Evolutionary conservation across 148 eudicot species (phyloP).

Genomic region (Mesembryanthemum crystallinum): DNA sequence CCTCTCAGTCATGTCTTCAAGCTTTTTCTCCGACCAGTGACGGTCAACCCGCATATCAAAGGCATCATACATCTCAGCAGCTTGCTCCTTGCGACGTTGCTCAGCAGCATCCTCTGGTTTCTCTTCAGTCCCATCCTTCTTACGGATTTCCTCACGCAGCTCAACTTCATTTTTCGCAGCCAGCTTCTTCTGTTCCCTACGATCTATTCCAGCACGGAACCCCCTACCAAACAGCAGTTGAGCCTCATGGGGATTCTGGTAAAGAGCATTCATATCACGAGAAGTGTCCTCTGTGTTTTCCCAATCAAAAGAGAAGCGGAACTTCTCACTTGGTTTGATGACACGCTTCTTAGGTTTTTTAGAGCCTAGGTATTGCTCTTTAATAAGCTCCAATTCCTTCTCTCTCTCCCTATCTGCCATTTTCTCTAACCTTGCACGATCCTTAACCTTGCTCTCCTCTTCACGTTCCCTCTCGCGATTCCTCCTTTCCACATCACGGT

Average conservation of each 20-base stretch:
- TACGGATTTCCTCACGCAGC: conserved; percentile 38
- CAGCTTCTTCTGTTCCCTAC: conserved; percentile 48
- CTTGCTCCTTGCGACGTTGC: conserved; percentile 51
- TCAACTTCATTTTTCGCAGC: conserved; percentile 45
- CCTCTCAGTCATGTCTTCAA: conserved; percentile 74
- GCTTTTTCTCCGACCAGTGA: conserved; percentile 59
- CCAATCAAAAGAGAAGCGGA: conserved; percentile 73
- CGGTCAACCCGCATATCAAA: conserved; percentile 64
- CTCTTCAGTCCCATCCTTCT: conserved; percentile 39
- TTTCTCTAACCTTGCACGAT: conserved; percentile 63
- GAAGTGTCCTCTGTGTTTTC: conserved; percentile 79
- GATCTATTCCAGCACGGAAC: conserved; percentile 45
- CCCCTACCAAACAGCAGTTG: conserved; percentile 49
- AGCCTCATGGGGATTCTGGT: conserved; percentile 76
- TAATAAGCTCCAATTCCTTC: conserved; percentile 69
- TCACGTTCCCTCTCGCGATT: conserved; percentile 65
- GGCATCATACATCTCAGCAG: conserved; percentile 57
- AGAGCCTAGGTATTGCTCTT: conserved; percentile 76
- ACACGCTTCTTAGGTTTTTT: conserved; percentile 81
- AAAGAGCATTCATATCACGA: conserved; percentile 59
- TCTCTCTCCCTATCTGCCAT: conserved; percentile 67
- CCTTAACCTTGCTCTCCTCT: conserved; percentile 59
- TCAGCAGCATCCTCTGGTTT: conserved; percentile 45
- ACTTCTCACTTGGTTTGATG: conserved; percentile 79
- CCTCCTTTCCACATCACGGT: conserved; percentile 54